Conservation (phyloP, 345 rosid species). For the Rhodamnia rubescens region DNA sequence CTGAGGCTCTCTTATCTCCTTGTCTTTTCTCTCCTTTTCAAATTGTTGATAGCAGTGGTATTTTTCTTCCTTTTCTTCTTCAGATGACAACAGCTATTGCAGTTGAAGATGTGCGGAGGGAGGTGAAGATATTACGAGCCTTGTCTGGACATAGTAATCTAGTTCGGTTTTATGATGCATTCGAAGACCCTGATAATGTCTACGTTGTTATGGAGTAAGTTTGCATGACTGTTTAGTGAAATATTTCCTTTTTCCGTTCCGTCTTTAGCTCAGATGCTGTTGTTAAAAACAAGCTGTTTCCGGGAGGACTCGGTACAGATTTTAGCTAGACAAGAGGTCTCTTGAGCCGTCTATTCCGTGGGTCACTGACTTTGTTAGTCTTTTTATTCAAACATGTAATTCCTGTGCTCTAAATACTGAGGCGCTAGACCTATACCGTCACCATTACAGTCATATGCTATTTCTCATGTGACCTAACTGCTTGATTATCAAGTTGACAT, state of each 20-base stretch:
- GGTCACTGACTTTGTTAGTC: neutral
- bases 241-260: neutral
- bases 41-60: neutral
- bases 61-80: neutral
- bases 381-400: neutral
- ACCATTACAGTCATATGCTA: neutral
- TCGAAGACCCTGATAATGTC: slow-evolving; percentile 77
- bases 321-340: neutral
- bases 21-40: neutral
- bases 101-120: slow-evolving; percentile 94
- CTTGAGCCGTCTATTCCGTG: neutral
- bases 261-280: neutral
- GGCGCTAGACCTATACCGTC: neutral
- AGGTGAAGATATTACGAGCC: slow-evolving; percentile 79
- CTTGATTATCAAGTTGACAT: neutral
- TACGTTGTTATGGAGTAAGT: slow-evolving; percentile 95
- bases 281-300: neutral
- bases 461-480: neutral
- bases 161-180: slow-evolving; percentile 77
- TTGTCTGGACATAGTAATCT: slow-evolving; percentile 86
- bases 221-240: neutral
- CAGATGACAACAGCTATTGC: slow-evolving; percentile 98
- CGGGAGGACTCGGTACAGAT: neutral
- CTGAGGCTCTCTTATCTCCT: neutral
- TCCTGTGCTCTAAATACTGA: neutral